Conservation (phyloP, 306 rosid species). For the Fragaria ananassa region DNA sequence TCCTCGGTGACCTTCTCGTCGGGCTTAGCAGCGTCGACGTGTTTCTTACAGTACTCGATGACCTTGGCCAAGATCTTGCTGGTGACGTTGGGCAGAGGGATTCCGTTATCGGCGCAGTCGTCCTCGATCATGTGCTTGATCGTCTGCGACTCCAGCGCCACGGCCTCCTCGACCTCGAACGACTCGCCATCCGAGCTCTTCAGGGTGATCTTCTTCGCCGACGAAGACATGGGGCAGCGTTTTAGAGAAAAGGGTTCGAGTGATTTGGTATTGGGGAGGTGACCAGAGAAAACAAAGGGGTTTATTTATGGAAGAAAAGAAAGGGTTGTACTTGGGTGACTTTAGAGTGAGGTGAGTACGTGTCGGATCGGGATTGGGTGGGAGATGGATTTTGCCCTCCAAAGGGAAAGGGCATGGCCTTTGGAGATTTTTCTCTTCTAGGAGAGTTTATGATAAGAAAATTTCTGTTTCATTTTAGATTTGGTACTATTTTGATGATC, state of each 20-base stretch:
- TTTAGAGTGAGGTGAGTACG: not conserved
- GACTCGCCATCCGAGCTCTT: constrained; percentile 75
- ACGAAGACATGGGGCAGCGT: constrained; percentile 26
- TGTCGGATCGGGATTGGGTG: not conserved
- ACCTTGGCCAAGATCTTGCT: constrained; percentile 79
- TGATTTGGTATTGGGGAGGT: not conserved
- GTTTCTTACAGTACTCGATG: constrained; percentile 73
- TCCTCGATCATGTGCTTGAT: constrained; percentile 77
- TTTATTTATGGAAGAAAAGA: not conserved
- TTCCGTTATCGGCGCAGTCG: constrained; percentile 57
- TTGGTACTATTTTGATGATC: too few relatives aligned
- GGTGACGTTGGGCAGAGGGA: constrained; percentile 75
- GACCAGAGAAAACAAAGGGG: not conserved
- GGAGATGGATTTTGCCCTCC: not conserved
- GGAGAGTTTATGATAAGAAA: too few relatives aligned
- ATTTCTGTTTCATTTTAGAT: too few relatives aligned
- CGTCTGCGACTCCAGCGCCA: constrained; percentile 74
- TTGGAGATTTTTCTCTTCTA: too few relatives aligned
- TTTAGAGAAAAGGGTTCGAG: not conserved
- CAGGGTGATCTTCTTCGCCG: constrained; percentile 53
- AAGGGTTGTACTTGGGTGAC: not conserved
- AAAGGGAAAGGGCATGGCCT: not conserved
- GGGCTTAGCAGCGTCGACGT: constrained; percentile 41
- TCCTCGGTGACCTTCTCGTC: constrained; percentile 54
- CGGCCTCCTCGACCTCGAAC: constrained; percentile 68